Evolutionary conservation across 1,284 basidiomycete species (phyloP).

Genomic region (Apiotrichum domesticum): DNA sequence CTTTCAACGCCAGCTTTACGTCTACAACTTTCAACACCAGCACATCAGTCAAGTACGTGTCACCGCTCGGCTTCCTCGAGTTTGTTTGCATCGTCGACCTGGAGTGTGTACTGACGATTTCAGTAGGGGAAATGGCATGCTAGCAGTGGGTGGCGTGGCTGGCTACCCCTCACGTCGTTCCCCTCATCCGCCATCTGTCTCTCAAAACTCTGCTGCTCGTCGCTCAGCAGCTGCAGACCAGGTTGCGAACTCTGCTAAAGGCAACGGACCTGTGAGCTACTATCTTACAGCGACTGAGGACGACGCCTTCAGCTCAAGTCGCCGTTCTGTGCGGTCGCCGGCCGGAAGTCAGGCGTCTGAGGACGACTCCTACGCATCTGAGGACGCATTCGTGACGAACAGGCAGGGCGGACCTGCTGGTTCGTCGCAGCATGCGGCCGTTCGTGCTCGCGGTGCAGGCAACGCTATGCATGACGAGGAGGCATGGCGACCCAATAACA

Average conservation of each 20-base stretch:
- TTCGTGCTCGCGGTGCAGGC: background rate
- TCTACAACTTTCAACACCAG: conserved; percentile 10
- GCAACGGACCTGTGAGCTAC: conserved; percentile 32
- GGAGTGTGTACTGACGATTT: too few relatives aligned
- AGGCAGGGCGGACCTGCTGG: background rate
- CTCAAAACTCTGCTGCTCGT: too few relatives aligned
- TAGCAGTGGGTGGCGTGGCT: too few relatives aligned
- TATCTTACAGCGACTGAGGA: conserved; percentile 27
- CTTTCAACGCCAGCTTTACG: background rate
- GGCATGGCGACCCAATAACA: background rate
- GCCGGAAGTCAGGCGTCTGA: conserved; percentile 18
- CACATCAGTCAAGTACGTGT: conserved; percentile 38
- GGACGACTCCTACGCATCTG: conserved; percentile 38
- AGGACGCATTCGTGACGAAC: conserved; percentile 17
- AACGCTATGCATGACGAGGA: background rate
- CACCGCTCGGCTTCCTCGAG: too few relatives aligned
- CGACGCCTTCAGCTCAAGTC: conserved; percentile 10
- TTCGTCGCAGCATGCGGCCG: background rate
- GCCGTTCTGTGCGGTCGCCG: conserved; percentile 1
- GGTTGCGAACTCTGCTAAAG: conserved; percentile 5
- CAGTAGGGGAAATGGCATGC: too few relatives aligned
- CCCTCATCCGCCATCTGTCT: too few relatives aligned
- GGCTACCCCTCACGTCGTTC: too few relatives aligned
- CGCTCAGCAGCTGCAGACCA: background rate
- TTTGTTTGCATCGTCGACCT: background rate